Conservation (phyloP, 768 basidiomycete genomes). For the Clathrus columnatus region DNA sequence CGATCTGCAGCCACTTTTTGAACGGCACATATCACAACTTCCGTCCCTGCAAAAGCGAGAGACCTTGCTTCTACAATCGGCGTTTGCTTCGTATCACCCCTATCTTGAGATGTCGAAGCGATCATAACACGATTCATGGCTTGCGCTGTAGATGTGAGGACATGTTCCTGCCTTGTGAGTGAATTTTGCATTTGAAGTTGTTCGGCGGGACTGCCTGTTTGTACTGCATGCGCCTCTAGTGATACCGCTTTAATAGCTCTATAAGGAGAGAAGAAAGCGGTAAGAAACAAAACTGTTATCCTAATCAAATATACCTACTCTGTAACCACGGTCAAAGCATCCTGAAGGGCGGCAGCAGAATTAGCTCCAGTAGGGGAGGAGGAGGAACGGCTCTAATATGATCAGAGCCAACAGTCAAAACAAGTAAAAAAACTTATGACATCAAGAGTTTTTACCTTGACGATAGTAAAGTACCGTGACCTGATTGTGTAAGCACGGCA, state of each 20-base stretch:
- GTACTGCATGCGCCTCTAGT: slow-evolving; percentile 10
- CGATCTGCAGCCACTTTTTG: slow-evolving; percentile 48
- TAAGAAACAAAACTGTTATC: not conserved
- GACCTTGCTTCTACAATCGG: not conserved
- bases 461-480: slow-evolving; percentile 10
- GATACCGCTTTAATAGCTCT: slow-evolving; percentile 11
- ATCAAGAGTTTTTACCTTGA: not conserved
- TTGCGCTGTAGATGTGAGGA: slow-evolving; percentile 61
- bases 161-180: slow-evolving; percentile 74
- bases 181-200: slow-evolving; percentile 36
- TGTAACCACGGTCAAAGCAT: slow-evolving; percentile 20
- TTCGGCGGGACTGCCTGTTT: slow-evolving; percentile 19
- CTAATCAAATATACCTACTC: slow-evolving; percentile 3
- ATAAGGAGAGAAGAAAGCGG: not conserved
- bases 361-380: slow-evolving; percentile 21
- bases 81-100: not conserved
- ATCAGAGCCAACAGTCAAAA: not conserved
- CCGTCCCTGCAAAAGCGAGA: slow-evolving; percentile 69
- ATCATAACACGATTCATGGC: slow-evolving; percentile 64
- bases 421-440: not conserved
- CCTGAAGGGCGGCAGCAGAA: slow-evolving; percentile 36
- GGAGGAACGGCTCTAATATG: not conserved
- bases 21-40: slow-evolving; percentile 73
- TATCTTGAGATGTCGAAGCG: slow-evolving; percentile 17
- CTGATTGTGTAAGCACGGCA: slow-evolving; percentile 23